These are phyloP conservation scores for Populus euphratica DNA, from an alignment of 345 rosid genomes.

Conservation along the genomic window DNA sequence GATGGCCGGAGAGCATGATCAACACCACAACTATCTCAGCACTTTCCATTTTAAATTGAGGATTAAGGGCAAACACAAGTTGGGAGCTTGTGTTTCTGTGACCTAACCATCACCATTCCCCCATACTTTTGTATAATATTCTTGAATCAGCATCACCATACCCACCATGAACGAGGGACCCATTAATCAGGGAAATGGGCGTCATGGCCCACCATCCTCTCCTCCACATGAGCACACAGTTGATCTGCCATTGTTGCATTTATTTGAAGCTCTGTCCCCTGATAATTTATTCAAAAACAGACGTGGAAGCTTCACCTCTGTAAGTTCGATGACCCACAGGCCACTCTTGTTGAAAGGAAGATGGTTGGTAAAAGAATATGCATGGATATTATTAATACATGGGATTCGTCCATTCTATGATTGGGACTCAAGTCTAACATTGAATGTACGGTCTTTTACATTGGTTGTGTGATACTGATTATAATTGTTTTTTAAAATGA, in stretches of 20 bases:
- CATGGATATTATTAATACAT: too few relatives aligned
- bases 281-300: slow-evolving; percentile 9
- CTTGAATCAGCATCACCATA: background rate
- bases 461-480: too few relatives aligned
- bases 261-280: background rate
- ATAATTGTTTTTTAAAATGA: too few relatives aligned
- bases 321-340: background rate
- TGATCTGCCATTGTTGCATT: slow-evolving; percentile 13
- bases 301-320: slow-evolving; percentile 11
- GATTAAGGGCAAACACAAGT: background rate
- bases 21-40: background rate
- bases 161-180: background rate
- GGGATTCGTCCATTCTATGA: background rate
- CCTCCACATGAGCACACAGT: slow-evolving; percentile 19
- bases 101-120: background rate
- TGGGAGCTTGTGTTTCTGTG: background rate
- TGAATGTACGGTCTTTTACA: too few relatives aligned
- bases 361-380: background rate
- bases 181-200: background rate
- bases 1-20: background rate
- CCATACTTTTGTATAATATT: background rate
- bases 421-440: background rate
- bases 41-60: background rate
- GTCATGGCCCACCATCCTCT: slow-evolving; percentile 3
- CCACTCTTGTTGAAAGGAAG: background rate